A percentile compares a stretch with the other conserved stretches of the same genome.
Evolutionary conservation across 441 rosid genomes (phyloP).

Genomic region (Populus trichocarpa): DNA sequence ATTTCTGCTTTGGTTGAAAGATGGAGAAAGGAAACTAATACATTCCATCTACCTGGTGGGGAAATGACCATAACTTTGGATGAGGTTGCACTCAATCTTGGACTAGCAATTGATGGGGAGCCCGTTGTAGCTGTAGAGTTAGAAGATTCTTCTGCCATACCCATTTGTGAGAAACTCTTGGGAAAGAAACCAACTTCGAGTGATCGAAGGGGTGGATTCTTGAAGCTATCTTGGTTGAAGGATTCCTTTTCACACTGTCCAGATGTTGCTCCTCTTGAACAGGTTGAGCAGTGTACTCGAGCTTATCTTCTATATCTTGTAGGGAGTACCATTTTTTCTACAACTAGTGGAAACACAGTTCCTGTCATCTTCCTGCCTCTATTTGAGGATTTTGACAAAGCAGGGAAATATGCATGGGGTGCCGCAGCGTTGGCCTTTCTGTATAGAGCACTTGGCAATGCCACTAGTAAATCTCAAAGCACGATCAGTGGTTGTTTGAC

Average conservation of each 20-base stretch:
- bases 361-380: constrained; percentile 63
- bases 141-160: constrained; percentile 28
- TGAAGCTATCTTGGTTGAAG: constrained; percentile 67
- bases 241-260: constrained; percentile 69
- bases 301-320: constrained; percentile 68
- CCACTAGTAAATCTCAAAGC: constrained; percentile 67
- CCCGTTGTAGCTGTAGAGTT: constrained; percentile 50
- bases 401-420: constrained; percentile 78
- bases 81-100: constrained; percentile 56
- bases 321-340: constrained; percentile 73
- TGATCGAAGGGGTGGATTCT: constrained; percentile 60
- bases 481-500: constrained; percentile 80
- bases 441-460: constrained; percentile 74
- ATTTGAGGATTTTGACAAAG: constrained; percentile 59
- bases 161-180: constrained; percentile 46
- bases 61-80: constrained; percentile 73
- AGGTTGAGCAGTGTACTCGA: constrained; percentile 50
- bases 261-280: constrained; percentile 42
- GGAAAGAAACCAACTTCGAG: constrained; percentile 50
- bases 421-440: constrained; percentile 72
- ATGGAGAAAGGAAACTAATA: constrained; percentile 75
- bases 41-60: constrained; percentile 63
- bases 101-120: constrained; percentile 62
- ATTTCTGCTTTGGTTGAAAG: constrained; percentile 71
- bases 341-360: constrained; percentile 69